Evolutionary conservation across 805 yeast genomes (phyloP).

Genomic region (Candida alai): DNA sequence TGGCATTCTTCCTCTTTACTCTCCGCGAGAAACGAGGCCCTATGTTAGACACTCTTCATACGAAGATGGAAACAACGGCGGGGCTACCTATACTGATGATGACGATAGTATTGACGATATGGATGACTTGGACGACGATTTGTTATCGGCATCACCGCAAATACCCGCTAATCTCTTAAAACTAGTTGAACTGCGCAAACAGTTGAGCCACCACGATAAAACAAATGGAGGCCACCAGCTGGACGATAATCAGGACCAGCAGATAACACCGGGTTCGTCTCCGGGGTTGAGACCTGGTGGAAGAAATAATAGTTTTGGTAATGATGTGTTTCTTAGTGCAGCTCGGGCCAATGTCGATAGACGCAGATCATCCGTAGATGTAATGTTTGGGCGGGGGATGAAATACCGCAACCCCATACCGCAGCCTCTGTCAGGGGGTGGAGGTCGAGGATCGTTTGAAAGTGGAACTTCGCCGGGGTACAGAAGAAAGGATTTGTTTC

Average conservation of each 20-base stretch:
- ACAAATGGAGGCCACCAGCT: too few species aligned
- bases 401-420: conserved; percentile 13
- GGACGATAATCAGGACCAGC: conserved; percentile 17
- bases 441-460: conserved; percentile 5
- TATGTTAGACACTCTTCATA: too few species aligned
- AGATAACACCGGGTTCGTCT: conserved; percentile 27
- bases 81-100: conserved; percentile 17
- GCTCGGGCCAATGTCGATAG: conserved; percentile 21
- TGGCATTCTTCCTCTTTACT: too few species aligned
- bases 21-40: too few species aligned
- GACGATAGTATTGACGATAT: conserved; percentile 30
- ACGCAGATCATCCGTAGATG: conserved; percentile 31
- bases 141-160: conserved; percentile 62
- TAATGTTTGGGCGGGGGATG: conserved; percentile 21
- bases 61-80: too few species aligned
- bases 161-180: conserved; percentile 59
- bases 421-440: conserved; percentile 8
- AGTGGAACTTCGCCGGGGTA: conserved; percentile 7
- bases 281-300: conserved; percentile 18
- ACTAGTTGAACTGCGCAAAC: conserved; percentile 48
- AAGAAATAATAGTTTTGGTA: conserved; percentile 21
- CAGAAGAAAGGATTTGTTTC: conserved; percentile 5
- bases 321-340: conserved; percentile 13
- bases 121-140: conserved; percentile 41
- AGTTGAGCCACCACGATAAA: too few species aligned